These are phyloP conservation scores for Pulveroboletus sp. DNA, from an alignment of 768 basidiomycete genomes.

Conservation along the genomic window DNA sequence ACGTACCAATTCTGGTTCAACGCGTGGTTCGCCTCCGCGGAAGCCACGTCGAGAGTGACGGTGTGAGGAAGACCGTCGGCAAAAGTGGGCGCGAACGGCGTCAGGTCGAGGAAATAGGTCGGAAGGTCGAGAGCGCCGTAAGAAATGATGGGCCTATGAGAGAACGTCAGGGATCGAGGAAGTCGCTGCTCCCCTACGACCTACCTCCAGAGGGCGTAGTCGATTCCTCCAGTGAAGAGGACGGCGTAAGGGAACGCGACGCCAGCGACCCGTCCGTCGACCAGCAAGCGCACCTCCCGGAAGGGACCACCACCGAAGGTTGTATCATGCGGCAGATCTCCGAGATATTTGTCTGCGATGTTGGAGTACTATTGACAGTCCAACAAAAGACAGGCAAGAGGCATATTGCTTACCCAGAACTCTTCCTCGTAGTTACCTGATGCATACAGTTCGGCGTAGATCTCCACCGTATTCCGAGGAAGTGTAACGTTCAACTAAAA, in stretches of 20 bases:
- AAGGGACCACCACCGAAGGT: conserved; percentile 49
- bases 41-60: conserved; percentile 69
- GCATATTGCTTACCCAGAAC: conserved; percentile 58
- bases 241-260: conserved; percentile 54
- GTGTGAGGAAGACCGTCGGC: conserved; percentile 66
- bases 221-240: conserved; percentile 74
- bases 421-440: conserved; percentile 66
- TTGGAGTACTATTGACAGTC: conserved; percentile 58
- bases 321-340: conserved; percentile 47
- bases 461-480: conserved; percentile 62
- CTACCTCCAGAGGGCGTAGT: conserved; percentile 66
- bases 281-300: conserved; percentile 59
- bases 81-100: conserved; percentile 70
- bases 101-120: conserved; percentile 73
- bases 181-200: too few relatives aligned
- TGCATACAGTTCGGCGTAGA: conserved; percentile 69
- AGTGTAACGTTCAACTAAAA: conserved; percentile 61
- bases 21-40: conserved; percentile 61
- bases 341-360: conserved; percentile 54
- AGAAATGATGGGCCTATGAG: conserved; percentile 60
- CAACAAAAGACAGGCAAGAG: neutral
- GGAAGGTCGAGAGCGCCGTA: conserved; percentile 77
- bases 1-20: conserved; percentile 78
- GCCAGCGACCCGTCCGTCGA: conserved; percentile 54
- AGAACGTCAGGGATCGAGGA: neutral